Evolutionary conservation across 73 alveolate species (phyloP), one percentile per base, ranked within the genome.

Genomic region (Paramecium octaurelia): DNA sequence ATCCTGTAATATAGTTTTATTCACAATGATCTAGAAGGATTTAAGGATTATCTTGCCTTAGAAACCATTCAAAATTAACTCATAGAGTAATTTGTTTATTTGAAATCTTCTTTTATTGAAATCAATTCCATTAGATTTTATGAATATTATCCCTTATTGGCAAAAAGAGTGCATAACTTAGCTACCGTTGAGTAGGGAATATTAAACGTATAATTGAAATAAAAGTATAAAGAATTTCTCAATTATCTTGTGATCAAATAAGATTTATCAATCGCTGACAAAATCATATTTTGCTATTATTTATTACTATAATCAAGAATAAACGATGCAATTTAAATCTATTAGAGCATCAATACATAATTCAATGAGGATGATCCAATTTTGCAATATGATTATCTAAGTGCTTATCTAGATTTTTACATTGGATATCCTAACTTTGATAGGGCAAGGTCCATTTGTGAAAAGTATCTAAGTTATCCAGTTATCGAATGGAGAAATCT

Each of bases 111-210:
- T 58, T 97, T 96, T 85, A 84, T 69, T 77, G 97, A 97, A 77
- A 86, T 97, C 83, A 60, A 91, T 92, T 83, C 95, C 92, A 27
- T 60, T 85, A 38, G 98, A 92, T 59, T 92, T 95, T 54, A 96
- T 35, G 99, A 97, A 58, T 97, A 96, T 85, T 94, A 44, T 95
- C 99, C 99, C 18, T 85, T 97, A 80, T 88, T 96, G 24, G 96
- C 95, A 85, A 94, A 98, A 35, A 95, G 99, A 96, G 97, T 93
- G 21, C 98, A 97, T 88, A 95, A 92, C 24, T 93, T 96, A 54
- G 98, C 97, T 44, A 40, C 34, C 6, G 24, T 58, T 18, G 46
- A 43, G 0, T 23, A 35, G 21, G 48, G 85, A 31, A 89, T 92
- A 9, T 54, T 89, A n/a, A 92, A 92, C 60, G 76, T 40, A 3